These are phyloP conservation scores for Sarocladium oryzae DNA, from an alignment of 2,329 filamentous ascomycete genomes.

Conservation along the genomic window DNA sequence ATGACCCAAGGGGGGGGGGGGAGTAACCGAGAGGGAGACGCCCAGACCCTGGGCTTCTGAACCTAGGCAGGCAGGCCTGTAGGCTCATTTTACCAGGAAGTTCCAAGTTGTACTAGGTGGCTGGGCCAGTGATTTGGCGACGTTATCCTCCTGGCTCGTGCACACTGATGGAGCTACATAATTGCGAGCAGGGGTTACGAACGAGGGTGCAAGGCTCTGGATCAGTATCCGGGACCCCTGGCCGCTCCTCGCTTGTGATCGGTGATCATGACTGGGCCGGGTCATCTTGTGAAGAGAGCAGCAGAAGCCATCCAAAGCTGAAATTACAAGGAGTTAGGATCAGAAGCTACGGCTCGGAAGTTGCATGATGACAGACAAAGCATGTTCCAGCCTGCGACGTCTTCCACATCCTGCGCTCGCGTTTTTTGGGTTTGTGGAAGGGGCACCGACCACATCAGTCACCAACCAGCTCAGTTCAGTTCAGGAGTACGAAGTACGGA, in stretches of 20 bases:
- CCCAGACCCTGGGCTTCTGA: neutral
- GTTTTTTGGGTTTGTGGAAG: too few relatives aligned
- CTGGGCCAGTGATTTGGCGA: conserved; percentile 5
- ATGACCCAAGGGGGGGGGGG: too few relatives aligned
- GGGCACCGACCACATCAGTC: too few relatives aligned
- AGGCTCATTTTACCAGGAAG: neutral
- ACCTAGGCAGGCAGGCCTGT: too few relatives aligned
- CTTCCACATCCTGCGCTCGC: too few relatives aligned
- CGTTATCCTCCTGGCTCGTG: conserved; percentile 1
- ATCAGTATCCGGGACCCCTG: conserved; percentile 4
- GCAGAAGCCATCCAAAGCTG: neutral
- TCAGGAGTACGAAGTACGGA: too few relatives aligned
- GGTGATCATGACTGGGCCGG: neutral
- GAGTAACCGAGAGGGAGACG: too few relatives aligned
- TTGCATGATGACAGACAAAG: too few relatives aligned
- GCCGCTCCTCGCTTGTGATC: conserved; percentile 2
- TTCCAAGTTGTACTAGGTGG: neutral
- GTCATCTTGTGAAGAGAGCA: too few relatives aligned
- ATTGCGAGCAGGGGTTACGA: neutral
- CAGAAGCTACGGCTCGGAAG: too few relatives aligned
- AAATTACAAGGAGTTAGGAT: neutral
- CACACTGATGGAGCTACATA: conserved; percentile 3
- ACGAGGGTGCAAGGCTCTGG: neutral
- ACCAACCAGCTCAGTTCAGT: too few relatives aligned
- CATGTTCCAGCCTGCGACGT: too few relatives aligned